Evolutionary conservation across 257 asterid species (phyloP).

Genomic region (Nicotiana obtusifolia): DNA sequence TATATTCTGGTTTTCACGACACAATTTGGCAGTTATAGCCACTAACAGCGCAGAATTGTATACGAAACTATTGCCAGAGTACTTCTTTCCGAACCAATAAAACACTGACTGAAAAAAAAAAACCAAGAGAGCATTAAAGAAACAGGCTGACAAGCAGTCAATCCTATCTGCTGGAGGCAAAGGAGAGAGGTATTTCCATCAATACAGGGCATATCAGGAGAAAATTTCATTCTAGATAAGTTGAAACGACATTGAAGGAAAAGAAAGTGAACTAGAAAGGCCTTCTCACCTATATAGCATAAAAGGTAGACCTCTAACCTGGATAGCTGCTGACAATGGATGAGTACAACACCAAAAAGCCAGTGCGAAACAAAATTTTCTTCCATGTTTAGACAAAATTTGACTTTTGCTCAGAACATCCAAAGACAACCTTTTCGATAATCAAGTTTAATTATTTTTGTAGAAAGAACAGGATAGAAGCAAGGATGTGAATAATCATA

Average conservation of each 20-base stretch:
- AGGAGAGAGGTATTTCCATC: background rate
- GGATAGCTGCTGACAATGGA: background rate
- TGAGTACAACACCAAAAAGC: background rate
- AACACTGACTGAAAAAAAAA: background rate
- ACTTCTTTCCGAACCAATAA: background rate
- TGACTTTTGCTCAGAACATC: background rate
- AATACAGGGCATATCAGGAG: conserved; percentile 1
- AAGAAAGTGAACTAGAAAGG: conserved; percentile 1
- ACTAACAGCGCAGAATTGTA: background rate
- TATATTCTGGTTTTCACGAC: background rate
- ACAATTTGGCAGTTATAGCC: background rate
- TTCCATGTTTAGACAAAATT: background rate
- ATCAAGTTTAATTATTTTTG: background rate
- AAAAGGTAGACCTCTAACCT: background rate
- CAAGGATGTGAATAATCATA: background rate
- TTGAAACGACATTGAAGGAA: background rate
- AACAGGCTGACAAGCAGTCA: background rate
- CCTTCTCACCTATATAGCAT: background rate
- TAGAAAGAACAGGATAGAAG: background rate
- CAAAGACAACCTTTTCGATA: background rate
- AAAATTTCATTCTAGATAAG: background rate
- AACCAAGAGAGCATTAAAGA: background rate
- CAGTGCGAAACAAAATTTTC: background rate
- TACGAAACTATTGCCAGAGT: background rate
- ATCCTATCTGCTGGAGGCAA: background rate